Percentiles rank a stretch among this genome's conserved stretches.
Conservation (phyloP, 768 basidiomycete genomes). For the Boletus reticulatus region DNA sequence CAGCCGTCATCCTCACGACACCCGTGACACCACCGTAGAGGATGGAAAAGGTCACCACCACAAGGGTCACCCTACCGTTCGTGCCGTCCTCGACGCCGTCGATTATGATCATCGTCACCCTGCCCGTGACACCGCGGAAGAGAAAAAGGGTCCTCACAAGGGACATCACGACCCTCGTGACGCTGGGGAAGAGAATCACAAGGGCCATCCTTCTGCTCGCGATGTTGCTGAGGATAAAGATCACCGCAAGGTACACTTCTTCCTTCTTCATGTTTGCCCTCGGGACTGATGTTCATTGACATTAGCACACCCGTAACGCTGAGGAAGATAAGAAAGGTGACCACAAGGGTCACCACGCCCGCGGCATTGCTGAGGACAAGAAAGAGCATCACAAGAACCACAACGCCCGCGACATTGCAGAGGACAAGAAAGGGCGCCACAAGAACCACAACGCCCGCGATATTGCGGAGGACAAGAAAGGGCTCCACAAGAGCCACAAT, state of each 20-base stretch:
- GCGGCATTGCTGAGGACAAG: too few species aligned
- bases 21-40: neutral
- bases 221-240: neutral
- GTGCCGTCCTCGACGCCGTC: too few species aligned
- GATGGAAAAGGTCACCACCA: neutral
- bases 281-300: too few species aligned
- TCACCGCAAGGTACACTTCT: neutral
- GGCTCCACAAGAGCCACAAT: neutral
- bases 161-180: neutral
- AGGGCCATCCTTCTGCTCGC: neutral
- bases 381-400: too few species aligned
- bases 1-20: neutral
- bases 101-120: neutral
- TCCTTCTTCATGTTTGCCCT: too few species aligned
- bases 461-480: neutral
- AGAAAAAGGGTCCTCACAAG: neutral
- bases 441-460: neutral
- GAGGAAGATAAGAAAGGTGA: too few species aligned
- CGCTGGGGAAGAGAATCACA: neutral
- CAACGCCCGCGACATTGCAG: too few species aligned
- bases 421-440: too few species aligned
- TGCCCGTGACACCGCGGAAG: neutral
- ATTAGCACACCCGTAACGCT: too few species aligned
- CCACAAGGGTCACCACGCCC: too few species aligned
- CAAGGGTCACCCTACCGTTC: neutral